phyloP scores from a whole-genome alignment of 257 asterid genomes.

The Penstemon barbatus region DNA sequence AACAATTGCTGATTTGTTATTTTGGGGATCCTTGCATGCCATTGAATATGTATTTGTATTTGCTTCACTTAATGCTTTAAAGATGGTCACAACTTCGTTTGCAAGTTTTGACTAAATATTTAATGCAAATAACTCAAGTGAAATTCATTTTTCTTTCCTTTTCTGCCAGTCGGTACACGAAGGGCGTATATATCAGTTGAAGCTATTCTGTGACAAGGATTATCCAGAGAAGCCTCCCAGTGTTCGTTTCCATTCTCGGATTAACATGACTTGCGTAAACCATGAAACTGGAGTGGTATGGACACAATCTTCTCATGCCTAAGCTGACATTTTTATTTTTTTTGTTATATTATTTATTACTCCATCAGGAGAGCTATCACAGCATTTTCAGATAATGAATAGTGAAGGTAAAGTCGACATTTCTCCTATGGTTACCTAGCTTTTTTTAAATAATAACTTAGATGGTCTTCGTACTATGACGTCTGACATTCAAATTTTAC shows the following conservation, averaged over 20 bases:
- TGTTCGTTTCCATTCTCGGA: slow-evolving; percentile 47
- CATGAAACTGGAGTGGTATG: slow-evolving; percentile 45
- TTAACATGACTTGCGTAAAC: slow-evolving; percentile 48
- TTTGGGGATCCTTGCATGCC: slow-evolving; percentile 8
- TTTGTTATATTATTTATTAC: too few relatives aligned
- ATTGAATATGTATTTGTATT: background rate
- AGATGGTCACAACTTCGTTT: too few relatives aligned
- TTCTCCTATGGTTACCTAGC: too few relatives aligned
- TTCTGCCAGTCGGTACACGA: slow-evolving; percentile 44
- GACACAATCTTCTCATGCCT: background rate
- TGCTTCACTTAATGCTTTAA: too few relatives aligned
- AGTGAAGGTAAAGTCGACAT: background rate
- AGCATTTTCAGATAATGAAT: background rate
- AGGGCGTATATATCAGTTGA: slow-evolving; percentile 48
- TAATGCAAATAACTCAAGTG: background rate
- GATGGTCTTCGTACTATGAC: too few relatives aligned
- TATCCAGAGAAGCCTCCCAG: slow-evolving; percentile 53
- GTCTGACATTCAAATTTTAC: too few relatives aligned
- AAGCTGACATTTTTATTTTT: background rate
- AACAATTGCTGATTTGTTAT: background rate
- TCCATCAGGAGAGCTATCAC: background rate
- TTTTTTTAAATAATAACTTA: background rate
- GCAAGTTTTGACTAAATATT: too few relatives aligned
- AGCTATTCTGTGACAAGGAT: slow-evolving; percentile 48
- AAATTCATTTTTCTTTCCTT: background rate